These are phyloP conservation scores for Primulina tabacum DNA, from an alignment of 257 asterid species.

Conservation along the genomic window DNA sequence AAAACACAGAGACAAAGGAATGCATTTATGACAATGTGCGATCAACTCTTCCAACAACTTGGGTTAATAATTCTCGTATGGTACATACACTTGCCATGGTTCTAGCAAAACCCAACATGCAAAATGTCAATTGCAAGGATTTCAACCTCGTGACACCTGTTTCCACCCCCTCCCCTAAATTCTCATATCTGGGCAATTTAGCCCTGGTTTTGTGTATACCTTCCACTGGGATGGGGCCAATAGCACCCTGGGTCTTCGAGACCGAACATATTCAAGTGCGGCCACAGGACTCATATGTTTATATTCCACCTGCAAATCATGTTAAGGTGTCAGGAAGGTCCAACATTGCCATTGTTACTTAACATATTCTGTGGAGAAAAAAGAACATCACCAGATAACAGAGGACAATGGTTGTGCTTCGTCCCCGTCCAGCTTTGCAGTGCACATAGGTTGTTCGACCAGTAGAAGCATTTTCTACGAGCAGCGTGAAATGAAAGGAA, in stretches of 20 bases:
- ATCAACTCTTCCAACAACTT: not conserved
- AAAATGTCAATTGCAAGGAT: not conserved
- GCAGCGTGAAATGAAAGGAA: constrained; percentile 19
- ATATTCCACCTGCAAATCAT: constrained; percentile 62
- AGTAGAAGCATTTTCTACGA: constrained; percentile 55
- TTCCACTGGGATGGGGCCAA: constrained; percentile 91
- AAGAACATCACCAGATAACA: constrained; percentile 64
- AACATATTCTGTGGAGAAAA: not conserved
- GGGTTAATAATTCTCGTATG: no score
- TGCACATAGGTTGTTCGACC: constrained; percentile 82
- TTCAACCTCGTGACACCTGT: not conserved
- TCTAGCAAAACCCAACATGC: not conserved
- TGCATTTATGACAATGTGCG: not conserved
- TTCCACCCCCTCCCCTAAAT: not conserved
- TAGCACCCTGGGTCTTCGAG: constrained; percentile 77
- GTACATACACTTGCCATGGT: not conserved
- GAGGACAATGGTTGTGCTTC: constrained; percentile 92
- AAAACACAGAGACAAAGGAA: not conserved
- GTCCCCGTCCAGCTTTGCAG: constrained; percentile 96
- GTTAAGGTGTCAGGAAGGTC: not conserved
- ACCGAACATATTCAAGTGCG: constrained; percentile 81
- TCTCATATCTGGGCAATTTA: not conserved
- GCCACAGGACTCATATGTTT: constrained; percentile 77
- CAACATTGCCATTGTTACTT: not conserved
- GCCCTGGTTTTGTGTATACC: constrained; percentile 39